Base-by-base conservation (phyloP, 257 asterid species). In the Nicotiana obtusifolia region DNA sequence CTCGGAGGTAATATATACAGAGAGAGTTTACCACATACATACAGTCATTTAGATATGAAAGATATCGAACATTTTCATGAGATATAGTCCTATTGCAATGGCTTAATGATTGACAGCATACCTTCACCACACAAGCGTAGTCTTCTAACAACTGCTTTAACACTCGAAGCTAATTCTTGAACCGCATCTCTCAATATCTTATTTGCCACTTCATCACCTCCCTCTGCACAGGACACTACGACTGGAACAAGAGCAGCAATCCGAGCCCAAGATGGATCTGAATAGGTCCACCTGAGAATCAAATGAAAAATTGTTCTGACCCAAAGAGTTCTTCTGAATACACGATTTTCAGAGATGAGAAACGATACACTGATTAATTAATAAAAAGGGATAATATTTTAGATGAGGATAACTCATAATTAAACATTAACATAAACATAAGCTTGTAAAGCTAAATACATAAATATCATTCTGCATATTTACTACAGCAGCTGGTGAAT, bases 191-290 rank as follows among this genome's bases (percentile, higher is more conserved):
- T 87, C 80, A 92, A 83, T 86, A 92, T 93, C 44, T 85, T 86
- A 69, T 84, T 87, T 10, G 98, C 94, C 56, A 92, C 92, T 28
- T 83, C 86, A 84, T 93, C 98, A 17, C 97, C 93, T 10, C 85
- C 89, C 76, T 92, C 97, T 56, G 94, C 94, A 82, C 94, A 92
- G 7, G 91, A 88, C 66, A 93, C 94, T 59, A 92, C 95, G 15
- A 77, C 76, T 6, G 97, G 95, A 83, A 91, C 89, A 65, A 93
- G 97, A 52, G 89, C 88, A 47, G 97, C 97, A 82, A 91, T 88
- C 44, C 97, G 87, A 49, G 97, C 93, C 97, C 97, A 93, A 26
- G 97, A 93, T 28, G 97, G 90, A 86, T 93, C 97, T 52, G 90
- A 88, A 76, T 93, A 93, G 5, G 95, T 90, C 97, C 97, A 93